Evolutionary conservation across 140 eudicot genomes (phyloP), one percentile per base, ranked within the genome.

Genomic region (Cichorium intybus): DNA sequence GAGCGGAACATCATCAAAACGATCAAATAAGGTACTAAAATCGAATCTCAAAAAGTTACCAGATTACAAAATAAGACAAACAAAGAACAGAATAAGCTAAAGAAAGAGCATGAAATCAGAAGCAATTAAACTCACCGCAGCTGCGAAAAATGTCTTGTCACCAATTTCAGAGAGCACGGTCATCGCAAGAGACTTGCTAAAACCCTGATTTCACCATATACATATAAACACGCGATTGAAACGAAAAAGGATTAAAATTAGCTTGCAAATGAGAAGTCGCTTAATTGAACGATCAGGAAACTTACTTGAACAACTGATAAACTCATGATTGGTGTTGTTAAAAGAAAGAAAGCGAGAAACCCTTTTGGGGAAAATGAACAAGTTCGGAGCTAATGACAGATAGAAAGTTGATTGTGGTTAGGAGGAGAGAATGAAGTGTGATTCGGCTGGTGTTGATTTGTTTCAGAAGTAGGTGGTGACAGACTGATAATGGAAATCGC

Each of bases 161-260:
- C 97, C 97, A 58, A 91, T 91, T 84, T 91, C 97, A 16, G 97
- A 91, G 7, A 91, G 80, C 73, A 91, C 89, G 20, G 96, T 91
- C 97, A 91, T 91, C 24, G 95, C 97, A 71, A 91, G 83, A 33
- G 97, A 91, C 82, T 90, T 90, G 26, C 90, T 78, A 59, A 89
- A 89, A 3, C 97, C 97, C 97, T 89, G 49, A 68, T 58, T 37
- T 14, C 71, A 72, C 45, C 21, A 64, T 0, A 43, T 7, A 5
- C 2, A 56, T 2, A 37, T 24, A 29, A 10, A 15, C 14, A 56
- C 47, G 52, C 2, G 26, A 43, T 28, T 10, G 4, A 63, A 7
- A 66, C 10, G 14, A 35, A 0, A 15, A n/a, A 10, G 1, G 2
- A 8, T 35, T 14, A 5, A 5, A 43, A 43, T 43, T 20, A 43